Base-by-base conservation (phyloP, 2,329 filamentous ascomycete genomes). In the Leptodontidium sp. region DNA sequence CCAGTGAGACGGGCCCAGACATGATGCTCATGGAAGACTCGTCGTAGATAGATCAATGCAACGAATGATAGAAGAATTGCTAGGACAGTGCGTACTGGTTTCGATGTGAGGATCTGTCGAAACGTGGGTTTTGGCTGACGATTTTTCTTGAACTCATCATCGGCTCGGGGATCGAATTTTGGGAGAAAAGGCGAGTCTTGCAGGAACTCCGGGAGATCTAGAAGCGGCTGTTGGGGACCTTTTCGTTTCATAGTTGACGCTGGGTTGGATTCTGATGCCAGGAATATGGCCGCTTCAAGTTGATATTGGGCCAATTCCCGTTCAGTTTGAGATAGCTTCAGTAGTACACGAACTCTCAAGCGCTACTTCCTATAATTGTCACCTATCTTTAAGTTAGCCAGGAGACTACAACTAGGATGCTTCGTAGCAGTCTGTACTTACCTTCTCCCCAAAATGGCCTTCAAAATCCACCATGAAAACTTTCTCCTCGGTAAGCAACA, bases 51-150 rank as follows among this genome's bases (percentile, higher is more conserved):
- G 29, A 69, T 21, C 12, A 71, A 35, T 9, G 17, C 26, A n/a
- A 53, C 1, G 43, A 71, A 12, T 11, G 35, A 32, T 29, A 65
- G 7, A 15, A 70, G n/a, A 49, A 61, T 17, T 45, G 24, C 14
- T 5, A 62, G 24, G 6, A 64, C 40, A 29, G 26, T 50, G 7
- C 70, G 70, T 8, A 50, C 32, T 24, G 21, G 57, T 40, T 64
- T 70, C 11, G 62, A 73, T n/a, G 50, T 76, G 6, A 82, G 69
- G 47, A 82, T 77, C 73, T 81, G 78, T 11, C 71, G 73, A 26
- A 81, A 53, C 55, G 76, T 81, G 21, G 80, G 80, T 50, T 68
- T 71, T 3, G 66, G 66, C 49, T 64, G 61, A 26, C 32, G 53
- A 6, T 40, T 14, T 32, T 53, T 26, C 29, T 61, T 62, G 14